Percentiles rank a stretch among this genome's conserved stretches.
phyloP scores from a whole-genome alignment of 2,329 filamentous ascomycete genomes.

The Cercospora zeae-maydis region DNA sequence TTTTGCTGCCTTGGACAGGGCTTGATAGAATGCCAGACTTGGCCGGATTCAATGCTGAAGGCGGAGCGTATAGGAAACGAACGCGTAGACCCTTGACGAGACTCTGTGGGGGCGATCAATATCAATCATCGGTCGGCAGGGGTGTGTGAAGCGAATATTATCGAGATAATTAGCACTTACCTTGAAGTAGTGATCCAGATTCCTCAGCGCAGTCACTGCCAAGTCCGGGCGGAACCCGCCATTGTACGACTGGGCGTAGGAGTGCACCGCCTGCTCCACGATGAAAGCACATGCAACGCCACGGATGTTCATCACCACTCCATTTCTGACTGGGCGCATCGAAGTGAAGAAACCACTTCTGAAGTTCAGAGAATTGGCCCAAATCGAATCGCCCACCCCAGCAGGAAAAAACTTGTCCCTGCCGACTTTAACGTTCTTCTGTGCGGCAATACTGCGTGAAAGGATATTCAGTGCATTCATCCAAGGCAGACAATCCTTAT shows the following conservation, averaged over 20 bases:
- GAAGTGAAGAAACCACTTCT: constrained; percentile 17
- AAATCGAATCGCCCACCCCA: neutral
- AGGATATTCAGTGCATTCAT: constrained; percentile 5
- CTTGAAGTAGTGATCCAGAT: neutral
- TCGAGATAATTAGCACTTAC: neutral
- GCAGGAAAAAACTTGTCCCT: neutral
- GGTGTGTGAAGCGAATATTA: neutral
- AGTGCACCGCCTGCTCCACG: neutral
- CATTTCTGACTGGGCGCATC: constrained; percentile 7
- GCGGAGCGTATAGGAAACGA: neutral
- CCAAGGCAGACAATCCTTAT: neutral
- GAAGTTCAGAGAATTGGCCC: neutral
- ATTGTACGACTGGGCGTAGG: neutral
- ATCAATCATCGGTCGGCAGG: neutral
- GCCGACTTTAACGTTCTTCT: neutral
- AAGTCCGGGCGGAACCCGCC: neutral
- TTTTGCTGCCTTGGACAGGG: neutral
- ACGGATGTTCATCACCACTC: constrained; percentile 24
- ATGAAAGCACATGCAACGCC: constrained; percentile 21
- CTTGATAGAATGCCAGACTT: neutral
- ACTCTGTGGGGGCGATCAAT: neutral
- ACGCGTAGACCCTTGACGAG: neutral
- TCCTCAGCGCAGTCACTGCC: neutral
- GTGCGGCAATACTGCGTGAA: neutral
- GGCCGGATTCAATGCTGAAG: neutral